Evolutionary conservation across 2,329 filamentous ascomycete species (phyloP), one percentile per base, ranked within the genome.

Genomic region (Arthrobotrys megalospora): DNA sequence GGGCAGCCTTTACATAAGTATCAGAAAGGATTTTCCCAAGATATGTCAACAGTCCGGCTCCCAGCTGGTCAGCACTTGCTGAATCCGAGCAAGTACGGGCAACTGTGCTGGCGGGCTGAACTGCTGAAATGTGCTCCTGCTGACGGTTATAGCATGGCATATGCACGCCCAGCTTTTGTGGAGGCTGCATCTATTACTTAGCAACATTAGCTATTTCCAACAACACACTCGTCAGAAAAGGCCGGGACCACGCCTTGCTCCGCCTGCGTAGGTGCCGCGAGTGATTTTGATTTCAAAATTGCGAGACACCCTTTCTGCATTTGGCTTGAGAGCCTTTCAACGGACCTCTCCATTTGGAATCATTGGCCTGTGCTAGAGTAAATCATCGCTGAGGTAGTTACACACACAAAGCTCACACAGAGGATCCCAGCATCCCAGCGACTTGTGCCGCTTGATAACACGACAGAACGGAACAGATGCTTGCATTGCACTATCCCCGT

Each of bases 31-130:
- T 58, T 55, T 70, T 64, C 21, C 50, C 32, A 24, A 43, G 67
- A 71, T 78, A 70, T 58, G 72, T 58, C 47, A 69, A 68, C 70
- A 36, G 16, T 47, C 47, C 14, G 32, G 28, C 43, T 58, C 28
- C 47, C 36, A 28, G 16, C 34, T 58, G 34, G 75, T 72, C 73
- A 77, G 73, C 75, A 78, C 75, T 71, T 77, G 52, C 73, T 72
- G 62, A 32, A 67, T 52, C 43, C 66, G 67, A 58, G 28, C 12
- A 58, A 60, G 68, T 14, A 43, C 60, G 41, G 55, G 72, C 65
- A 52, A 36, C 41, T 72, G 68, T n/a, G 55, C 53, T 62, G 67
- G 66, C 52, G 66, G 68, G 73, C 73, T 77, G 73, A 77, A 71
- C 41, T 41, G 12, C 24, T 36, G 45, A 28, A 28, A 65, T 45